Percentiles rank a stretch among this genome's conserved stretches.
phyloP scores from a whole-genome alignment of 371 early-diverging fungal genomes.

The Mortierella sp. region DNA sequence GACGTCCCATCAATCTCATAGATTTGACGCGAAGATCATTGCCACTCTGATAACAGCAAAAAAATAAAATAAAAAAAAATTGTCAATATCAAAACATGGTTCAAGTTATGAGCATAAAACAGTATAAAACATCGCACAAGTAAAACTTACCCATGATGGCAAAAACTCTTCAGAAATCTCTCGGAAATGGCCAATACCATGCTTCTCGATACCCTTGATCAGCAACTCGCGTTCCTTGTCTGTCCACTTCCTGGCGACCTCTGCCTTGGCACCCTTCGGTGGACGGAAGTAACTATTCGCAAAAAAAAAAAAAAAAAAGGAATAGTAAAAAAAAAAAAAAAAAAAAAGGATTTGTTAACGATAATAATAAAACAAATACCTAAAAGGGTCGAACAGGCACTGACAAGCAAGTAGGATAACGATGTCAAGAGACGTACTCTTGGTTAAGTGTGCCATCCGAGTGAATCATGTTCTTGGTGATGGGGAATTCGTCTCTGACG shows the following conservation, averaged over 20 bases:
- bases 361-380: no score
- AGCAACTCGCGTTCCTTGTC: constrained; percentile 80
- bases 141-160: constrained; percentile 78
- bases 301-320: background rate
- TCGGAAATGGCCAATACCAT: constrained; percentile 91
- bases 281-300: constrained; percentile 81
- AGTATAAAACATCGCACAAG: constrained; percentile 1
- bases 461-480: constrained; percentile 83
- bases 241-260: constrained; percentile 84
- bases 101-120: background rate
- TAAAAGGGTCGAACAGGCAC: no score
- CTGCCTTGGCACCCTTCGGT: constrained; percentile 67
- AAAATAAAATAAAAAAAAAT: background rate
- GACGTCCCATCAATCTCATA: constrained; percentile 88
- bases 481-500: constrained; percentile 81
- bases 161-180: constrained; percentile 85
- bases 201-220: constrained; percentile 83
- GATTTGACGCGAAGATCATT: constrained; percentile 89
- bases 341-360: no score
- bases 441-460: constrained; percentile 88
- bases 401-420: no score
- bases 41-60: constrained; percentile 62
- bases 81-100: background rate
- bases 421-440: constrained; percentile 68
- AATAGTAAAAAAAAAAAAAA: no score